Conservation (phyloP, 75 land plant genomes). For the Picea glauca region DNA sequence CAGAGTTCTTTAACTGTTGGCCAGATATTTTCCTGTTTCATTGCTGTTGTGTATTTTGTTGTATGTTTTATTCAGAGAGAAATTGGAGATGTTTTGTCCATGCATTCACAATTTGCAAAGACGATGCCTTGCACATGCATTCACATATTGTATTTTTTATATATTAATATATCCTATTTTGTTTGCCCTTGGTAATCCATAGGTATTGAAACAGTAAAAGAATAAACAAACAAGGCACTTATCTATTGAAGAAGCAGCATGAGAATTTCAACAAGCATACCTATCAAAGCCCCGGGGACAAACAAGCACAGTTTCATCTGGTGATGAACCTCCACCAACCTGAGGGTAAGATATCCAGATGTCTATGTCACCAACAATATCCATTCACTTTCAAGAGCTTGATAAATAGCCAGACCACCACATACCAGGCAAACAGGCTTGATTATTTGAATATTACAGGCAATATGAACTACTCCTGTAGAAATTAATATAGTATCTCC, state of each 20-base stretch:
- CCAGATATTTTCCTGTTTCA: background rate
- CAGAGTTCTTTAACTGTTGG: background rate
- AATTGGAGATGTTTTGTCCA: background rate
- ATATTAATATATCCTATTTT: background rate
- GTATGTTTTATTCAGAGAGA: background rate
- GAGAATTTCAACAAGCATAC: constrained; percentile 27
- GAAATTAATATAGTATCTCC: constrained; percentile 93
- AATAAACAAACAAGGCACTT: background rate
- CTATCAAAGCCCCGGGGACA: constrained; percentile 88
- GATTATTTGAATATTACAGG: constrained; percentile 67
- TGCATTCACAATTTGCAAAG: too few species aligned
- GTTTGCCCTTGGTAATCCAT: background rate
- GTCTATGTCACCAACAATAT: constrained; percentile 4
- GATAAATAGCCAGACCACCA: constrained; percentile 9
- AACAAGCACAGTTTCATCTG: constrained; percentile 84
- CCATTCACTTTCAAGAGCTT: constrained; percentile 12
- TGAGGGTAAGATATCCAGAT: constrained; percentile 24
- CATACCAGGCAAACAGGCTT: constrained; percentile 96
- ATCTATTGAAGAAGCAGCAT: background rate
- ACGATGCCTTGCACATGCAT: too few species aligned
- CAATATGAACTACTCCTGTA: constrained; percentile 63
- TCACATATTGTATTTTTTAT: too few species aligned
- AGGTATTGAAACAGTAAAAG: background rate
- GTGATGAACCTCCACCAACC: constrained; percentile 92
- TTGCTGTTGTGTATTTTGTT: background rate